phyloP scores from a whole-genome alignment of 352 stramenopile genomes.

The Thraustochytrium striatum region DNA sequence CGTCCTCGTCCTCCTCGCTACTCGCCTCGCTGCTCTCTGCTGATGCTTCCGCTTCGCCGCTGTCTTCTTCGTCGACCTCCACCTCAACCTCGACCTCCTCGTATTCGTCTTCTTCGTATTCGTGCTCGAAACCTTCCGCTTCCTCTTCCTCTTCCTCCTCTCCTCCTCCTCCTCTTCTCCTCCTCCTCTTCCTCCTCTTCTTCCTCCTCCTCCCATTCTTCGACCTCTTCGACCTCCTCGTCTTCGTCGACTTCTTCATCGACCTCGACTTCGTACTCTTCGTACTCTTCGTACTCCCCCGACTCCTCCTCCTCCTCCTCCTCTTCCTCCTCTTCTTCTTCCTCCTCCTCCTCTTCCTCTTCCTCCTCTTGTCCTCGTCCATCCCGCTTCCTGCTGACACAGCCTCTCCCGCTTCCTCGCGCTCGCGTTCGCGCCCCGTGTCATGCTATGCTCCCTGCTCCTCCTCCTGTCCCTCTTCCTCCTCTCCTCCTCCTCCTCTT shows the following conservation, averaged over 20 bases:
- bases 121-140: not conserved
- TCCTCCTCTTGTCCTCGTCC: too few species aligned
- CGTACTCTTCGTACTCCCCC: not conserved
- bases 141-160: not conserved
- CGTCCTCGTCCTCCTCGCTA: not conserved
- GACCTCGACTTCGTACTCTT: not conserved
- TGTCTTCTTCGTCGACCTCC: not conserved
- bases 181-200: slow-evolving; percentile 19
- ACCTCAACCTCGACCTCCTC: not conserved
- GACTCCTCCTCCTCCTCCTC: not conserved
- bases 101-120: not conserved
- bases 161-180: not conserved
- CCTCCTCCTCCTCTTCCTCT: slow-evolving; percentile 6
- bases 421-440: too few species aligned
- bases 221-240: not conserved
- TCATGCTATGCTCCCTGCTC: too few species aligned
- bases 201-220: not conserved
- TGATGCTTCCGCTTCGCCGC: not conserved
- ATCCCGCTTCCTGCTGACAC: too few species aligned
- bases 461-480: too few species aligned
- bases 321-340: slow-evolving; percentile 1
- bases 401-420: too few species aligned
- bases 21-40: not conserved
- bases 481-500: too few species aligned
- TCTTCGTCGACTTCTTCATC: not conserved